A percentile compares a stretch with the other conserved stretches of the same genome.
Evolutionary conservation across 2,329 filamentous ascomycete species (phyloP).

Genomic region (Aaosphaeria pasadenensis): DNA sequence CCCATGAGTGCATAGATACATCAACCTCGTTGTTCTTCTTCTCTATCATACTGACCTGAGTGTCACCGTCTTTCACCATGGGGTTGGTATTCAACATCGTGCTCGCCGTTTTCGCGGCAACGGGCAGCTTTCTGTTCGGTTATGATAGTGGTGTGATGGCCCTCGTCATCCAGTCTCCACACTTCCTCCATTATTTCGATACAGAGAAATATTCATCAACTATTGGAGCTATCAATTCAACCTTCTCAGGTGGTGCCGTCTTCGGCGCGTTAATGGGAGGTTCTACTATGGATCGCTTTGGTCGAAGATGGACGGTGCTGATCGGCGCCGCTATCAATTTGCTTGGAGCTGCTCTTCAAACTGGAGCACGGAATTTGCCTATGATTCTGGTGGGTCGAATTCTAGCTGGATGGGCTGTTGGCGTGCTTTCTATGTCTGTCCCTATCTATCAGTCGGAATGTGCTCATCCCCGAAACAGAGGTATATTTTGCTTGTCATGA

Average conservation of each 20-base stretch:
- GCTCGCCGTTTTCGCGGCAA: conserved; percentile 43
- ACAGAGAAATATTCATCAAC: conserved; percentile 49
- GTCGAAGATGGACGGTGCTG: conserved; percentile 58
- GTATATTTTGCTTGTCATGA: conserved; percentile 16
- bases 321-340: conserved; percentile 58
- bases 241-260: conserved; percentile 58
- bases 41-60: too few species aligned
- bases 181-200: conserved; percentile 59
- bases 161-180: conserved; percentile 54
- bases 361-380: conserved; percentile 52
- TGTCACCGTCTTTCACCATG: conserved; percentile 21
- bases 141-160: conserved; percentile 42
- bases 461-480: conserved; percentile 57
- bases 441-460: conserved; percentile 64
- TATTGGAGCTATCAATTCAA: conserved; percentile 62
- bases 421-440: conserved; percentile 57
- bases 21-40: too few species aligned
- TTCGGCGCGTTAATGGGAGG: conserved; percentile 55
- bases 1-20: too few species aligned
- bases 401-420: conserved; percentile 58
- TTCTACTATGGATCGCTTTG: conserved; percentile 60
- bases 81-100: conserved; percentile 42
- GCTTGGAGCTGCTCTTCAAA: conserved; percentile 59
- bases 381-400: conserved; percentile 60
- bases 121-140: conserved; percentile 43